These are phyloP conservation scores for Pleurotus sapidus DNA, from an alignment of 768 basidiomycete genomes.

Conservation along the genomic window DNA sequence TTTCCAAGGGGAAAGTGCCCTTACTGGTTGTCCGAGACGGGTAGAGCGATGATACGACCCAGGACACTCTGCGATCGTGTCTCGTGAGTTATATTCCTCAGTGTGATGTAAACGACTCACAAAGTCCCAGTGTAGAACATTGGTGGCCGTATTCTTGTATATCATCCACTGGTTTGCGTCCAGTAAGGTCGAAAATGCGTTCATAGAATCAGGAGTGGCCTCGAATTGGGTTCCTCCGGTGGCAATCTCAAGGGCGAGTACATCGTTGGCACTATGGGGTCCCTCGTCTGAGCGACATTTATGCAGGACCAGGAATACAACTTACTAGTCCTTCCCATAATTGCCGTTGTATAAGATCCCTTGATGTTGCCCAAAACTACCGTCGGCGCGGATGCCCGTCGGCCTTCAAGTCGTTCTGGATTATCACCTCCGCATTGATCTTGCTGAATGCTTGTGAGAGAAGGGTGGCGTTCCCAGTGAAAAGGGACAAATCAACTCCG, in stretches of 20 bases:
- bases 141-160: constrained; percentile 36
- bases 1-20: background rate
- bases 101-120: constrained; percentile 23
- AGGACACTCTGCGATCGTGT: constrained; percentile 6
- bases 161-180: constrained; percentile 52
- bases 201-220: constrained; percentile 10
- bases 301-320: background rate
- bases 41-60: constrained; percentile 28
- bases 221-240: constrained; percentile 43
- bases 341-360: constrained; percentile 50
- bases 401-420: constrained; percentile 30
- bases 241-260: constrained; percentile 43
- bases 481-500: constrained; percentile 36
- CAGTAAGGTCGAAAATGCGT: constrained; percentile 41
- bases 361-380: constrained; percentile 28
- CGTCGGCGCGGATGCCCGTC: constrained; percentile 44
- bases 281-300: too few species aligned
- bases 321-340: constrained; percentile 17
- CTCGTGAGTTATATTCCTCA: background rate
- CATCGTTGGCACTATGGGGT: constrained; percentile 37
- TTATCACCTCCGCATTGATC: constrained; percentile 36
- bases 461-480: constrained; percentile 22
- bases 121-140: constrained; percentile 47
- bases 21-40: constrained; percentile 26
- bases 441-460: constrained; percentile 29